Conservation (phyloP, 179 eudicot species). For the Vitellaria paradoxa region DNA sequence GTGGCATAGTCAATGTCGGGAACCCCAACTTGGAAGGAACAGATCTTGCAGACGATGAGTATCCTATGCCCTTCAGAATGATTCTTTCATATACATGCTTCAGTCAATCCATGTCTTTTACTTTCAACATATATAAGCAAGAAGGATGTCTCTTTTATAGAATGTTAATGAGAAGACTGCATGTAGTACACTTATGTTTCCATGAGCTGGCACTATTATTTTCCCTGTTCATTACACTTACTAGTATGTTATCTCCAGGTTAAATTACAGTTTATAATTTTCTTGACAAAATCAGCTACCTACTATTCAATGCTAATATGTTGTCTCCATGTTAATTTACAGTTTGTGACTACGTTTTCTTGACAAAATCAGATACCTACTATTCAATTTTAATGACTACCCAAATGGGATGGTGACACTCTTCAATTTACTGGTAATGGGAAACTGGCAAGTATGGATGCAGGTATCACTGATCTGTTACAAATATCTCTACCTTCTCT, state of each 20-base stretch:
- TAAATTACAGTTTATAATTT: too few species aligned
- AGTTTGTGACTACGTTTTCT: constrained; percentile 33
- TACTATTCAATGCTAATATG: neutral
- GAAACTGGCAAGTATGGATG: constrained; percentile 97
- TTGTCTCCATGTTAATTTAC: neutral
- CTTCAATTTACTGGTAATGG: constrained; percentile 87
- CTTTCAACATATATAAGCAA: neutral
- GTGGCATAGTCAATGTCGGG: constrained; percentile 87
- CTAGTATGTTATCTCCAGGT: neutral
- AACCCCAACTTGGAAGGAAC: constrained; percentile 56
- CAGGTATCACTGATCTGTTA: constrained; percentile 51
- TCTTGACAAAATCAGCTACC: too few species aligned
- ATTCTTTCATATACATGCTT: neutral
- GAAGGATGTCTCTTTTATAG: neutral
- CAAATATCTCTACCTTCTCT: constrained; percentile 1
- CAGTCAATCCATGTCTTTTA: neutral
- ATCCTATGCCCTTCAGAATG: constrained; percentile 48
- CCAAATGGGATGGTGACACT: constrained; percentile 98
- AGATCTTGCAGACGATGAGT: constrained; percentile 81
- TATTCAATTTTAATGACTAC: constrained; percentile 96
- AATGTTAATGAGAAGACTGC: neutral
- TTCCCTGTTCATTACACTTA: constrained; percentile 13
- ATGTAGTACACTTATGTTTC: neutral
- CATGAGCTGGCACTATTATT: neutral
- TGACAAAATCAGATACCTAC: constrained; percentile 69